phyloP scores from a whole-genome alignment of 2,329 filamentous ascomycete species.

The Colletotrichum sidae region DNA sequence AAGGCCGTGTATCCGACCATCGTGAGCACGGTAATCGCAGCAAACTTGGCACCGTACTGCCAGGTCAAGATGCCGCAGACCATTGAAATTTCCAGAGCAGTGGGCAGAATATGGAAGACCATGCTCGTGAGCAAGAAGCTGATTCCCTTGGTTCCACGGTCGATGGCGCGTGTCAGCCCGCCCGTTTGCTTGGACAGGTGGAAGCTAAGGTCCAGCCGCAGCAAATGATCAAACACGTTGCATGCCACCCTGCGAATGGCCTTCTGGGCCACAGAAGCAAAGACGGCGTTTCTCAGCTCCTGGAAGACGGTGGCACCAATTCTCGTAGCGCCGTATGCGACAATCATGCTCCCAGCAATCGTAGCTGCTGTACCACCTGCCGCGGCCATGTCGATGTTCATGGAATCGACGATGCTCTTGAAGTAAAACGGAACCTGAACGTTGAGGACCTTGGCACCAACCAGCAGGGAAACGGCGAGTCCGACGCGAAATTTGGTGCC shows the following conservation, averaged over 20 bases:
- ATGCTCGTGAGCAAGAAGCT: constrained; percentile 97
- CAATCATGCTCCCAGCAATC: constrained; percentile 90
- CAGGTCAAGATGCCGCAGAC: constrained; percentile 97
- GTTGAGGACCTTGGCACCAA: constrained; percentile 94
- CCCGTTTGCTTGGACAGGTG: constrained; percentile 95
- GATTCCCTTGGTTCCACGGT: constrained; percentile 97
- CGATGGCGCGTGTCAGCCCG: constrained; percentile 91
- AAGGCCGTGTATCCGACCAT: constrained; percentile 98
- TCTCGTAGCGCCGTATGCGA: constrained; percentile 90
- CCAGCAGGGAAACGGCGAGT: constrained; percentile 82
- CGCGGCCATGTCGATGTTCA: constrained; percentile 94
- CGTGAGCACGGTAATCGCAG: constrained; percentile 87
- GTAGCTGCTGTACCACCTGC: constrained; percentile 90
- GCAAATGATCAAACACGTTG: constrained; percentile 91
- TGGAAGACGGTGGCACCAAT: constrained; percentile 92
- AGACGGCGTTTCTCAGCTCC: constrained; percentile 94
- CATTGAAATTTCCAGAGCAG: constrained; percentile 91
- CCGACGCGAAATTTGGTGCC: constrained; percentile 87
- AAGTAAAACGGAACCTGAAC: constrained; percentile 99
- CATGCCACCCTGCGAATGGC: constrained; percentile 91
- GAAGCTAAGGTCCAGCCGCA: constrained; percentile 91
- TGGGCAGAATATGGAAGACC: constrained; percentile 97
- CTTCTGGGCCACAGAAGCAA: constrained; percentile 96
- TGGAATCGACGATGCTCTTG: constrained; percentile 95
- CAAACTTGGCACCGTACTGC: constrained; percentile 93